Conservation (phyloP, 257 asterid species). For the Solanum appendiculatum region DNA sequence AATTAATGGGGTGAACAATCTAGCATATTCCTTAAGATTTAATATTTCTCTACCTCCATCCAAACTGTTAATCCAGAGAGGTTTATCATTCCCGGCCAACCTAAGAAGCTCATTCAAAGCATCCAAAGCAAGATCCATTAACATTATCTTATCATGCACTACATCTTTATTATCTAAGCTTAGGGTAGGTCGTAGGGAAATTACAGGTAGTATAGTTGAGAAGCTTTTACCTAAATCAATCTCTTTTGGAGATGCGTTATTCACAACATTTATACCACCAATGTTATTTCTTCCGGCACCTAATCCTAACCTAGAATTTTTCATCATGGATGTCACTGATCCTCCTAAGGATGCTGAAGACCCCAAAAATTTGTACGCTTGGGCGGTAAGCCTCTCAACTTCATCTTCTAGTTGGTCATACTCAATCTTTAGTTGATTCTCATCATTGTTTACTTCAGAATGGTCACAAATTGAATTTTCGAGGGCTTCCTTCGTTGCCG, state of each 20-base stretch:
- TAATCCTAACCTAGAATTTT: conserved; percentile 33
- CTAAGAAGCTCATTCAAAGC: not conserved
- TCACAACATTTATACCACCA: conserved; percentile 21
- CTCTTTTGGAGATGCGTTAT: conserved; percentile 24
- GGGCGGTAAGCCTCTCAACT: conserved; percentile 27
- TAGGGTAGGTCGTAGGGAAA: not conserved
- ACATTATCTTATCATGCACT: not conserved
- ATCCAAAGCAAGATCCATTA: not conserved
- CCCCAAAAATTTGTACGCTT: conserved; percentile 32
- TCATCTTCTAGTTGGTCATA: conserved; percentile 58
- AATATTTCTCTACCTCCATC: conserved; percentile 23
- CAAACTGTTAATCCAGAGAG: not conserved
- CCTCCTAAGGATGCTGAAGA: conserved; percentile 5
- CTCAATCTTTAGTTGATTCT: conserved; percentile 52
- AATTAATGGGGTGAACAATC: conserved; percentile 39
- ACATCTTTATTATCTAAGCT: not conserved
- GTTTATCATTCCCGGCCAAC: not conserved
- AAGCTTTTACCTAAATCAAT: conserved; percentile 29
- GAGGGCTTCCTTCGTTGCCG: conserved; percentile 46
- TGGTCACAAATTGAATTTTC: conserved; percentile 46
- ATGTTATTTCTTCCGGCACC: conserved; percentile 36
- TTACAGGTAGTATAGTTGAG: conserved; percentile 12
- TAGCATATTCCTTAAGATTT: conserved; percentile 55
- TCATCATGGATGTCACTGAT: conserved; percentile 11
- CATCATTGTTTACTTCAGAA: conserved; percentile 53